Evolutionary conservation across 805 yeast species (phyloP), one percentile per base, ranked within the genome.

Genomic region (Schwanniomyces pseudopolymorphus): DNA sequence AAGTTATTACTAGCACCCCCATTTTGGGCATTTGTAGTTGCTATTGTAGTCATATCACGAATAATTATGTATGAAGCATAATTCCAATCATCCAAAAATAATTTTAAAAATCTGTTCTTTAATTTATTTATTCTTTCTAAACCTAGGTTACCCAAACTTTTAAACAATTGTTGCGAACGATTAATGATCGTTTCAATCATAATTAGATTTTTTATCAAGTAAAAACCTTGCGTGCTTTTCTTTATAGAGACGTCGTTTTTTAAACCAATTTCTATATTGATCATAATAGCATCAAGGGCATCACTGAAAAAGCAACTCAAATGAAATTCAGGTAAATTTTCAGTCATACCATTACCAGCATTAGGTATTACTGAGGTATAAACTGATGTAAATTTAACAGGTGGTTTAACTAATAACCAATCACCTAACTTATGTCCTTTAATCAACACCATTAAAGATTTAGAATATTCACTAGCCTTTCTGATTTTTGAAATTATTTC

Each of bases 31-130:
- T 74, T 73, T 17, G 78, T 74, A 20, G 82, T 75, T 36, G 80
- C 76, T 25, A 82, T 82, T 11, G 85, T 82, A 1, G 96, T 86
- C 55, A 85, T 86, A 56, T 87, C 96, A 77, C 73, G 54, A 20
- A 92, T 83, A 41, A 92, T 74, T 43, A 80, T 77, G 19, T 87
- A 76, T 3, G 96, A 89, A 20, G 87, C 82, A 47, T 76, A 76
- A 52, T 86, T 85, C 98, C 98, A 92, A 53, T 80, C 85, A 41
- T 70, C 79, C 46, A 89, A 75, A 60, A 89, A 87, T 55, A 82
- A 69, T 56, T 84, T 86, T 56, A 87, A 66, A 39, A 85, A 89
- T 50, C 91, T 72, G 60, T 87, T 89, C 57, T 84, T 83, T 54
- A 94, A 64, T 54, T 81, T 80, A 39, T 79, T 85, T 5, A 87